Percentiles rank a stretch among this genome's conserved stretches.
phyloP scores from a whole-genome alignment of 169 alveolate species.

The Eimeria praecox region DNA sequence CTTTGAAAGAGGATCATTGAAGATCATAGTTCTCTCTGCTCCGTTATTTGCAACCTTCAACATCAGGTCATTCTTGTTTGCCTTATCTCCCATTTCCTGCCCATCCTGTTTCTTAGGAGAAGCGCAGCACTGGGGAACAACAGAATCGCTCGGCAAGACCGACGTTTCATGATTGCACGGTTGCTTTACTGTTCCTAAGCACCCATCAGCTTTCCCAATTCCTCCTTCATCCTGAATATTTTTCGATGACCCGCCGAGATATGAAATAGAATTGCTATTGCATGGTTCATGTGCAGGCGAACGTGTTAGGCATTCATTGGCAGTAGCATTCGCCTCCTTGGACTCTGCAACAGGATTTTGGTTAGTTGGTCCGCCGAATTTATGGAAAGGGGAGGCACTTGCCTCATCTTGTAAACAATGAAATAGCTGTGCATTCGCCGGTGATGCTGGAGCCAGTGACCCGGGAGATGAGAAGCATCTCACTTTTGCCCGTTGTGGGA shows the following conservation, averaged over 20 bases:
- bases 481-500: background rate
- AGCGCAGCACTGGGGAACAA: background rate
- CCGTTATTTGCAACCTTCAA: background rate
- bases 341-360: background rate
- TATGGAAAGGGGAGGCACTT: background rate
- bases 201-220: background rate
- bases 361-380: background rate
- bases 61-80: background rate
- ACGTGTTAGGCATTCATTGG: background rate
- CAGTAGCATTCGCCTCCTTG: background rate
- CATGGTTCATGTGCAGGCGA: background rate
- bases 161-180: background rate
- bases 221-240: background rate
- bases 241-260: background rate
- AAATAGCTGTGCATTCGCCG: constrained; percentile 5
- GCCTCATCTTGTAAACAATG: constrained; percentile 24
- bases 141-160: background rate
- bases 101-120: background rate
- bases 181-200: background rate
- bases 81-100: background rate
- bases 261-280: background rate
- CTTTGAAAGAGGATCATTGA: background rate
- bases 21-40: background rate
- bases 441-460: background rate
- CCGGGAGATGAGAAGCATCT: constrained; percentile 47